phyloP scores from a whole-genome alignment of 305 asterid genomes.

The Fraxinus albicans region DNA sequence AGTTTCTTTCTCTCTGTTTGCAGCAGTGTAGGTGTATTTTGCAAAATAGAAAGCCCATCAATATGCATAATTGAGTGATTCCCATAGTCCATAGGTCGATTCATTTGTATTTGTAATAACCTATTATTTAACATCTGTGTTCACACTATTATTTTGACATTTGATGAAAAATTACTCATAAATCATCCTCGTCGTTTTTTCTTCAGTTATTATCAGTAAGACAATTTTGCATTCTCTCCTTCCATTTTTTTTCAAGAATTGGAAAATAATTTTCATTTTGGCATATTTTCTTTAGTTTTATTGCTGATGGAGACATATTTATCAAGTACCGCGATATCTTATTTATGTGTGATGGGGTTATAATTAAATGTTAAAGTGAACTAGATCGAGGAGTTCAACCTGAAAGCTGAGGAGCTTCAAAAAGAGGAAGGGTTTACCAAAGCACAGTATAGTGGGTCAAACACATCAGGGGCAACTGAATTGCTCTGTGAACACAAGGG shows the following conservation, averaged over 20 bases:
- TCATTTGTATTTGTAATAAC: neutral
- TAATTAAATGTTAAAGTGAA: conserved; percentile 4
- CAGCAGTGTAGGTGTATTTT: neutral
- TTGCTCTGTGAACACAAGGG: conserved; percentile 75
- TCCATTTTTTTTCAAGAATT: too few relatives aligned
- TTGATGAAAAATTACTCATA: neutral
- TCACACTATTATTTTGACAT: neutral
- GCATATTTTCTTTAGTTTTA: neutral
- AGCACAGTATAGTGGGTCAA: conserved; percentile 23
- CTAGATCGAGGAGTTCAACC: conserved; percentile 76
- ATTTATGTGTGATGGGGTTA: conserved; percentile 12
- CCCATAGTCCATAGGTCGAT: neutral
- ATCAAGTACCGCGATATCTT: neutral
- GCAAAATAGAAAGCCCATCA: neutral
- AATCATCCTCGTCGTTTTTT: too few relatives aligned
- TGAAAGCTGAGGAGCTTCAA: conserved; percentile 59
- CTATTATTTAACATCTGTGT: neutral
- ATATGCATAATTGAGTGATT: neutral
- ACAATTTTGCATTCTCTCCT: too few relatives aligned
- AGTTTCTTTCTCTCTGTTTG: neutral
- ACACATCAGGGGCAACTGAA: conserved; percentile 44
- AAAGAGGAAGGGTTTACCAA: conserved; percentile 33
- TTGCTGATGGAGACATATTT: conserved; percentile 5
- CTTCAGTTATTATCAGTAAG: too few relatives aligned
- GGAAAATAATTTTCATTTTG: too few relatives aligned